Evolutionary conservation across 805 yeast genomes (phyloP).

Genomic region (Saccharomyces kudriavzevii): DNA sequence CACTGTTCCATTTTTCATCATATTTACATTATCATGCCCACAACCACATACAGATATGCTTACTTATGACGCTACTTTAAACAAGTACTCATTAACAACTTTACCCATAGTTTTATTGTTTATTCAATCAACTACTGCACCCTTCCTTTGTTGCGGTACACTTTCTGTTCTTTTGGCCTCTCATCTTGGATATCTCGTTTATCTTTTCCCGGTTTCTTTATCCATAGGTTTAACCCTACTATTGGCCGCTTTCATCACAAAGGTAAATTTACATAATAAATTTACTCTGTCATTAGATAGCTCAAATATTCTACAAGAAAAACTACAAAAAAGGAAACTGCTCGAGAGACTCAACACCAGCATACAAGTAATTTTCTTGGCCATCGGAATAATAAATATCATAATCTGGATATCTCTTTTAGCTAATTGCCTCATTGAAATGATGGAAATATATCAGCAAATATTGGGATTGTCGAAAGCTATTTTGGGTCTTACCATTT

Average conservation of each 20-base stretch:
- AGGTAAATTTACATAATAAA: slow-evolving; percentile 11
- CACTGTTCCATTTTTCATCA: slow-evolving; percentile 30
- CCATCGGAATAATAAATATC: slow-evolving; percentile 26
- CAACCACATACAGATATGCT: slow-evolving; percentile 19
- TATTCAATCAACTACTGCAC: slow-evolving; percentile 29
- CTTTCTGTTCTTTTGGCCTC: slow-evolving; percentile 15
- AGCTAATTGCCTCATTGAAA: slow-evolving; percentile 30
- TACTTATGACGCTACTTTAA: slow-evolving; percentile 19
- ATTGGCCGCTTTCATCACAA: slow-evolving; percentile 10
- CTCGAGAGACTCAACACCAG: slow-evolving; percentile 13
- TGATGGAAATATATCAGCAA: slow-evolving; percentile 28
- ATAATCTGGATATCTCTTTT: slow-evolving; percentile 29
- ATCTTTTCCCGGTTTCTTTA: slow-evolving; percentile 8
- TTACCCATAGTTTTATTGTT: slow-evolving; percentile 19
- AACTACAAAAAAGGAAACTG: slow-evolving; percentile 11
- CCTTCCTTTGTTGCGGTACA: slow-evolving; percentile 17
- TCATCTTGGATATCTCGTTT: slow-evolving; percentile 5
- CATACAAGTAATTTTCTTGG: slow-evolving; percentile 10
- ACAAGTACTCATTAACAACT: slow-evolving; percentile 14
- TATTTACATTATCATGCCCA: slow-evolving; percentile 33
- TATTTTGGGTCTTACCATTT: slow-evolving; percentile 79
- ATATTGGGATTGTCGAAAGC: slow-evolving; percentile 57
- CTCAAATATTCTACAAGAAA: slow-evolving; percentile 5
- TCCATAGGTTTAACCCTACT: slow-evolving; percentile 9
- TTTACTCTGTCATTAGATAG: slow-evolving; percentile 18